A percentile compares a stretch with the other conserved stretches of the same genome.
These are phyloP conservation scores for Gossypium arboreum DNA, from an alignment of 345 rosid genomes.

Conservation along the genomic window DNA sequence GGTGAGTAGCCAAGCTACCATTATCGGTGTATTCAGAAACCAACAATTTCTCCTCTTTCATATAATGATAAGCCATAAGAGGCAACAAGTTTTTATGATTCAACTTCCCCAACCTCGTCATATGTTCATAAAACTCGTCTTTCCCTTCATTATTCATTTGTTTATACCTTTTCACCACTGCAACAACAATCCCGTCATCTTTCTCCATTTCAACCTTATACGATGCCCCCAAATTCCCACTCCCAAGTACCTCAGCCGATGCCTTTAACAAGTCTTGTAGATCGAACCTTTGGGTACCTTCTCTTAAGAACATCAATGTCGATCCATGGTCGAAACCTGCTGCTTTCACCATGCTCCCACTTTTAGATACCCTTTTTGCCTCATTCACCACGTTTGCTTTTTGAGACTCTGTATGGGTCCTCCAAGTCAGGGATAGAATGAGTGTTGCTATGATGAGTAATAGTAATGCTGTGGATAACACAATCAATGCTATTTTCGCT, in stretches of 20 bases:
- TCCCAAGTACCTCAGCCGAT: background rate
- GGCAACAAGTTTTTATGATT: constrained; percentile 56
- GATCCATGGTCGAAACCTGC: background rate
- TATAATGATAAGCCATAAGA: constrained; percentile 53
- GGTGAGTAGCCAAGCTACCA: constrained; percentile 66
- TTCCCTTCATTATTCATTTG: constrained; percentile 63
- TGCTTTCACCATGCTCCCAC: background rate
- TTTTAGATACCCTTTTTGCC: too few relatives aligned
- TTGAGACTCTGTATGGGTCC: background rate
- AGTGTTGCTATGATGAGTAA: background rate
- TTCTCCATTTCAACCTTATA: background rate
- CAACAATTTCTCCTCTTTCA: constrained; percentile 73
- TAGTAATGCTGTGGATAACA: background rate
- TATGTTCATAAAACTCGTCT: constrained; percentile 65
- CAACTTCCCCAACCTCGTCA: constrained; percentile 57
- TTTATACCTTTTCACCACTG: constrained; percentile 65
- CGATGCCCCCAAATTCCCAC: background rate
- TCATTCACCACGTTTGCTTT: too few relatives aligned
- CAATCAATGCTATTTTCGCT: background rate
- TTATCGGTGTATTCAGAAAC: constrained; percentile 44
- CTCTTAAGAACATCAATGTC: background rate
- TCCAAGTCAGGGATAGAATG: background rate
- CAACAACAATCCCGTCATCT: background rate
- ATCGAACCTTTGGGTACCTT: background rate
- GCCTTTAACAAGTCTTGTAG: background rate